These are phyloP conservation scores for Calonectria pseudoturangicola DNA, from an alignment of 2,329 filamentous ascomycete genomes.

Conservation along the genomic window DNA sequence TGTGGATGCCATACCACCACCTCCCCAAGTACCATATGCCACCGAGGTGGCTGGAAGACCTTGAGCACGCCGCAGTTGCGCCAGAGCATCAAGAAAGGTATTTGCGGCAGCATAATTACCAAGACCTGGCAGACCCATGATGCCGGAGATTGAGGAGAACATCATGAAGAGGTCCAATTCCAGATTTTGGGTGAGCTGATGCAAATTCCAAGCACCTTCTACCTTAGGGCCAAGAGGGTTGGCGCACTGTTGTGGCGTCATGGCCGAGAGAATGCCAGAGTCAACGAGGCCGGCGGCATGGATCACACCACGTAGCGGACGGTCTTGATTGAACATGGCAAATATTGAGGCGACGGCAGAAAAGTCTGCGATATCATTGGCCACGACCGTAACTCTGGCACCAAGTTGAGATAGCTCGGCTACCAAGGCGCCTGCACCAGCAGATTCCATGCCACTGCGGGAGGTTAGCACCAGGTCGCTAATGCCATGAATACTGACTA, in stretches of 20 bases:
- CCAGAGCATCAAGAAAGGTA: constrained; percentile 9
- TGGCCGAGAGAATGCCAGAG: not conserved
- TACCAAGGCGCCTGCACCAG: not conserved
- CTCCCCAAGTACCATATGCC: constrained; percentile 4
- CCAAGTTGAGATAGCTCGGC: not conserved
- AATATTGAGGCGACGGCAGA: not conserved
- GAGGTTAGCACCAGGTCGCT: not conserved
- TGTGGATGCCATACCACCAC: not conserved
- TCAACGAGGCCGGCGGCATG: constrained; percentile 1
- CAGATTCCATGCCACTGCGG: not conserved
- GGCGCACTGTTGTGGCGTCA: not conserved
- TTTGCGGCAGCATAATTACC: constrained; percentile 9
- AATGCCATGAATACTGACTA: not conserved
- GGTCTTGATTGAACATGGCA: not conserved
- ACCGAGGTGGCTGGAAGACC: not conserved
- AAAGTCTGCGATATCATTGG: not conserved
- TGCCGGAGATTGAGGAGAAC: constrained; percentile 2
- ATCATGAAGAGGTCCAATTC: constrained; percentile 3
- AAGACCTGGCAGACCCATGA: constrained; percentile 2
- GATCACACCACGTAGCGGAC: constrained; percentile 3
- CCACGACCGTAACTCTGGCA: not conserved
- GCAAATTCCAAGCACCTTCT: constrained; percentile 4
- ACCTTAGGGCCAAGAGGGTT: not conserved
- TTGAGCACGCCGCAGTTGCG: not conserved
- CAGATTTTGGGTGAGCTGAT: not conserved